Evolutionary conservation across 352 stramenopile species (phyloP).

Genomic region (Phytophthora pluvialis): DNA sequence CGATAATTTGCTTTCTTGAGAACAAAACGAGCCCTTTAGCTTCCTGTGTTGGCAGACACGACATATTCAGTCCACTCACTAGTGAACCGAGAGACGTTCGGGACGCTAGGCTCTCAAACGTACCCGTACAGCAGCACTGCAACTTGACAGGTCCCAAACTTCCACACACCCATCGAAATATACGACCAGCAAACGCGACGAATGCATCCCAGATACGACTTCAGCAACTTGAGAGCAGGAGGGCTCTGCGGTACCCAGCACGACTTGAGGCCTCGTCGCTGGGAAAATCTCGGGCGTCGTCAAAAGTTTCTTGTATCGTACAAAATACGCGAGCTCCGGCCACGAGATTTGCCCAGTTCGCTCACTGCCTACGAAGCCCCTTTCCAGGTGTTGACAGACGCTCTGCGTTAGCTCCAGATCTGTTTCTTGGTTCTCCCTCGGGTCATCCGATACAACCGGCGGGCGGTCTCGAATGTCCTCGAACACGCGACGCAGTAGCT

Average conservation of each 20-base stretch:
- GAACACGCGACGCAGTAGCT: slow-evolving; percentile 11
- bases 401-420: slow-evolving; percentile 3
- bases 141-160: slow-evolving; percentile 11
- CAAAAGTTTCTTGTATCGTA: slow-evolving; percentile 15
- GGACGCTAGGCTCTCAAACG: not conserved
- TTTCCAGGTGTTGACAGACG: slow-evolving; percentile 14
- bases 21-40: slow-evolving; percentile 15
- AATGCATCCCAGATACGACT: slow-evolving; percentile 16
- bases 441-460: slow-evolving; percentile 19
- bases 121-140: slow-evolving; percentile 6
- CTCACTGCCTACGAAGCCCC: not conserved
- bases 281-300: slow-evolving; percentile 26
- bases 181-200: slow-evolving; percentile 10
- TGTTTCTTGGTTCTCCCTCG: not conserved
- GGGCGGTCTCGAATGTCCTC: slow-evolving; percentile 25
- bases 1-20: slow-evolving; percentile 6
- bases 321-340: slow-evolving; percentile 30
- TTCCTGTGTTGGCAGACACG: not conserved
- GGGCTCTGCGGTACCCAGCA: not conserved
- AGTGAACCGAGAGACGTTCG: not conserved
- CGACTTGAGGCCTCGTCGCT: not conserved
- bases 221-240: slow-evolving; percentile 17
- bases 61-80: not conserved
- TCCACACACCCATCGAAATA: slow-evolving; percentile 31
- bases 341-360: slow-evolving; percentile 11